Conservation (phyloP, 306 rosid genomes). For the Neltuma alba region DNA sequence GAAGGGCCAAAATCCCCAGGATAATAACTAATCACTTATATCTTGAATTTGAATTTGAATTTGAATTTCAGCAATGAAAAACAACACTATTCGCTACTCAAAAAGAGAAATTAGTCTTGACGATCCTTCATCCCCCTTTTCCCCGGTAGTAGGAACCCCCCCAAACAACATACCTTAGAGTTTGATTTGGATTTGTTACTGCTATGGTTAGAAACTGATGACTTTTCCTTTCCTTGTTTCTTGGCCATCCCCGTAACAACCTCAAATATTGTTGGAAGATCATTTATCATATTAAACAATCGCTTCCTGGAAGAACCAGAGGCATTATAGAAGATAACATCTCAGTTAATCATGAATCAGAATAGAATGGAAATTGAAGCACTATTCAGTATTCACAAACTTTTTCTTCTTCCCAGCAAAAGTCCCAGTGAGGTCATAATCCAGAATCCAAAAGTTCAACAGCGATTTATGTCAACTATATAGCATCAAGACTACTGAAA, state of each 20-base stretch:
- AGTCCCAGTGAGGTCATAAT: neutral
- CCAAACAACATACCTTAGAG: slow-evolving; percentile 55
- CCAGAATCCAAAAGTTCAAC: neutral
- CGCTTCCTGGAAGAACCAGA: slow-evolving; percentile 63
- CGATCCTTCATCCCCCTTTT: neutral
- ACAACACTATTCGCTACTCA: neutral
- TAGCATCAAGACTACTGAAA: neutral
- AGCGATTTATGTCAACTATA: neutral
- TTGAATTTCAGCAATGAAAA: slow-evolving; percentile 5
- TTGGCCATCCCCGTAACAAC: slow-evolving; percentile 68
- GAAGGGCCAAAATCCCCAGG: neutral
- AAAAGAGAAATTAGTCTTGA: neutral
- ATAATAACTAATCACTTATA: neutral
- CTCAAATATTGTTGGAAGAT: slow-evolving; percentile 88
- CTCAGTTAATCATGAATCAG: neutral
- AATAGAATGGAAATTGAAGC: neutral
- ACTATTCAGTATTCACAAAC: neutral
- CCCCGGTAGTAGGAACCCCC: neutral
- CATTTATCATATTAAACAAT: slow-evolving; percentile 77
- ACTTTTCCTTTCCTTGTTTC: slow-evolving; percentile 77
- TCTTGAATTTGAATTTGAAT: neutral
- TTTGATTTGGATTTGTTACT: slow-evolving; percentile 70
- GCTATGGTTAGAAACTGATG: slow-evolving; percentile 71
- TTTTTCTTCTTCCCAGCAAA: neutral
- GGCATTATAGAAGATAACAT: slow-evolving; percentile 9